Percentiles rank a stretch among this genome's conserved stretches.
Evolutionary conservation across 129 eudicot genomes (phyloP).

Genomic region (Flaveria linearis): DNA sequence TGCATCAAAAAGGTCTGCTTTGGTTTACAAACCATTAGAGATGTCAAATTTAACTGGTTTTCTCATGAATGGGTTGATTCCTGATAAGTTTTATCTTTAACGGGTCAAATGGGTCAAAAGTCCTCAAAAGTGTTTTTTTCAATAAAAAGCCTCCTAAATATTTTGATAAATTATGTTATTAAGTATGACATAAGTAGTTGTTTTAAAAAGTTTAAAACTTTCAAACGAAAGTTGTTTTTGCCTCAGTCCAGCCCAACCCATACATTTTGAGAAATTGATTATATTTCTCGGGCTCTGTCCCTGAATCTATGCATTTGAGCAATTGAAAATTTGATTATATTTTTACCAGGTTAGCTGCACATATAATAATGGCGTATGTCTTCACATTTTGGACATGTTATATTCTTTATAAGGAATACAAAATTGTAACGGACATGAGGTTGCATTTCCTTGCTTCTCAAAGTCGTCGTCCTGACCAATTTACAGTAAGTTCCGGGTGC

Average conservation of each 20-base stretch:
- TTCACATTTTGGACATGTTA: constrained; percentile 83
- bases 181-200: not conserved
- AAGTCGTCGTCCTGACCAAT: constrained; percentile 77
- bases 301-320: not conserved
- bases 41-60: not conserved
- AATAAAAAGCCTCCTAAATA: not conserved
- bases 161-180: not conserved
- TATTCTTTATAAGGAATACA: constrained; percentile 67
- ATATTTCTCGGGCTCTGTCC: not conserved
- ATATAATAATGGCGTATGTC: constrained; percentile 69
- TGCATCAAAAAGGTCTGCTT: constrained; percentile 68
- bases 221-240: not conserved
- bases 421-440: constrained; percentile 62
- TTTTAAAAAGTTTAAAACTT: not conserved
- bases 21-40: not conserved
- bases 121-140: not conserved
- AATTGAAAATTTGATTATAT: constrained; percentile 16
- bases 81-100: not conserved
- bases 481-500: constrained; percentile 57
- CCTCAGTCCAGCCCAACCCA: not conserved
- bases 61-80: not conserved
- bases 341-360: constrained; percentile 70
- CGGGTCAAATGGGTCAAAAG: not conserved
- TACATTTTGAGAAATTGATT: not conserved
- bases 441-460: constrained; percentile 68